phyloP scores from a whole-genome alignment of 345 rosid species.

The Melaleuca alternifolia region DNA sequence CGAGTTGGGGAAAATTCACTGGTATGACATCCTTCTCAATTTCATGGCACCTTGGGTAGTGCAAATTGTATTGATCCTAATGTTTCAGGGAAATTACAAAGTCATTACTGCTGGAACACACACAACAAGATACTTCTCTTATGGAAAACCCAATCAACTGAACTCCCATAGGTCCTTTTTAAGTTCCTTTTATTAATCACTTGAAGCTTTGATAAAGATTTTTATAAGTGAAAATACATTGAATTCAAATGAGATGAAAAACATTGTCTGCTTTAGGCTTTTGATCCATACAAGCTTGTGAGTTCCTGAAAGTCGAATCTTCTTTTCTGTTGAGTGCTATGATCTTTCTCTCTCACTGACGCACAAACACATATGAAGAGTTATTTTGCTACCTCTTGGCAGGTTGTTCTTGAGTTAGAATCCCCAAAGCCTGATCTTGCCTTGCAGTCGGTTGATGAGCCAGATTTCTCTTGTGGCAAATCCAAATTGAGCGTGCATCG shows the following conservation, averaged over 20 bases:
- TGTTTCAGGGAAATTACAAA: background rate
- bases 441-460: slow-evolving; percentile 33
- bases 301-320: background rate
- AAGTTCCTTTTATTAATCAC: background rate
- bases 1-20: slow-evolving; percentile 44
- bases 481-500: slow-evolving; percentile 23
- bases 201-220: background rate
- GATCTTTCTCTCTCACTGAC: background rate
- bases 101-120: background rate
- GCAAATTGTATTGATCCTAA: background rate
- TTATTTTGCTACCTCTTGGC: background rate
- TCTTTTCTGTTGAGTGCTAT: background rate
- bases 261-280: fast-evolving
- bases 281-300: background rate
- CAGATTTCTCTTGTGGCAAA: slow-evolving; percentile 54
- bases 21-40: slow-evolving; percentile 22
- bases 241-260: background rate
- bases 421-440: slow-evolving; percentile 35
- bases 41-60: background rate
- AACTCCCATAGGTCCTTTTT: fast-evolving
- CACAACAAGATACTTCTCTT: background rate
- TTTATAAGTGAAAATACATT: background rate
- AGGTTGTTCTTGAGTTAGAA: slow-evolving; percentile 75
- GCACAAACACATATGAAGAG: background rate
- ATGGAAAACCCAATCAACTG: background rate